Evolutionary conservation across 2,329 filamentous ascomycete species (phyloP), one percentile per base, ranked within the genome.

Genomic region (Talaromyces funiculosus): DNA sequence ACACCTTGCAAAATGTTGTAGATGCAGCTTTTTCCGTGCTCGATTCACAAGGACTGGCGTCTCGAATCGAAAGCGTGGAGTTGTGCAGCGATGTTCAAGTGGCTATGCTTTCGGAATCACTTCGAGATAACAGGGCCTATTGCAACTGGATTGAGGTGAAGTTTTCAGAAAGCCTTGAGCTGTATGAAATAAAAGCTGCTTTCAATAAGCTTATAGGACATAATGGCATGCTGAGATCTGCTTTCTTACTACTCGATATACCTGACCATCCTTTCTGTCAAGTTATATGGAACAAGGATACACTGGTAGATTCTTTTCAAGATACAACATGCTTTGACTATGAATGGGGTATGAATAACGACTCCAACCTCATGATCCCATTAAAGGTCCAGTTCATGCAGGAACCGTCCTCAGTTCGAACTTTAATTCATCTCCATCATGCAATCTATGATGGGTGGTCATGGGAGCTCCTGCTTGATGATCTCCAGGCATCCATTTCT

Each of bases 401-500:
- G 57, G 33, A 56, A 7, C 18, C 65, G 18, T 54, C 69, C 4
- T 60, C 64, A 53, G 59, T 69, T 2, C 67, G 69, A 33, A 62
- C 73, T 1, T 67, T 83, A 10, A 57, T 90, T 47, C 80, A 87
- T 12, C 78, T 95, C 0, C 92, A 96, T 69, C 92, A 97, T 73
- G 86, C 90, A 0, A 72, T 95, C 0, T 97, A 96, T 69, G 92
- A 97, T 72, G 92, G 92, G n/a, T 97, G 92, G 92, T 92, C 91
- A 0, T 82, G 92, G 69, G 89, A 96, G 56, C 78, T 93, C 31
- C 73, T 95, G 0, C 69, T 90, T 14, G 76, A 81, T 26, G 90
- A 96, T 70, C 75, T 96, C 4, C 78, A 82, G 3, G 68, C 67
- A 0, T 65, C 88, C 1, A 67, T 89, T 69, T 61, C 65, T 18